Evolutionary conservation across 805 yeast genomes (phyloP).

Genomic region (Ogataea populi-albae): DNA sequence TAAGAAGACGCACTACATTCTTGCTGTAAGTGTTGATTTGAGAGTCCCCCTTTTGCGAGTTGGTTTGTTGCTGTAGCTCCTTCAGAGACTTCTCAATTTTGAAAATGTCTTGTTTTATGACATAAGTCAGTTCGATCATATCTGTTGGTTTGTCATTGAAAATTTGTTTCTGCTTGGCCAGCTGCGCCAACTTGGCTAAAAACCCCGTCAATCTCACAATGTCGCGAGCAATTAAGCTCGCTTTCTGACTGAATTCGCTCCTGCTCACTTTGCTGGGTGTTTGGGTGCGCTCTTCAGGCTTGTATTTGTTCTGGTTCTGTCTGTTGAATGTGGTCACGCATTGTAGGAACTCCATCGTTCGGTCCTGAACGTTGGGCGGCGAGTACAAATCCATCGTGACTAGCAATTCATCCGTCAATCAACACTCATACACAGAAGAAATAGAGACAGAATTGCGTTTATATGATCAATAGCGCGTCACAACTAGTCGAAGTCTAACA

Average conservation of each 20-base stretch:
- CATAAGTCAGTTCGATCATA: conserved; percentile 85
- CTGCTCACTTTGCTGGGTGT: conserved; percentile 33
- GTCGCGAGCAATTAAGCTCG: conserved; percentile 83
- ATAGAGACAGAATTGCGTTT: too few species aligned
- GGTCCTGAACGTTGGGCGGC: conserved; percentile 56
- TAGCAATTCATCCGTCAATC: background rate
- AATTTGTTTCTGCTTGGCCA: conserved; percentile 87
- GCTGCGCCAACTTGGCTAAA: conserved; percentile 68
- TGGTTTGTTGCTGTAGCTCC: conserved; percentile 53
- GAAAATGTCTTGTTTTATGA: conserved; percentile 83
- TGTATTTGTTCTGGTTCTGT: conserved; percentile 35
- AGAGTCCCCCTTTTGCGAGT: conserved; percentile 44
- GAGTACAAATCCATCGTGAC: conserved; percentile 24
- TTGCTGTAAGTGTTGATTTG: conserved; percentile 73
- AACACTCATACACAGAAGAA: background rate
- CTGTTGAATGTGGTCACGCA: conserved; percentile 77
- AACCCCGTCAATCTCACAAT: conserved; percentile 82
- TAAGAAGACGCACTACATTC: conserved; percentile 82
- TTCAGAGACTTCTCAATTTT: conserved; percentile 71
- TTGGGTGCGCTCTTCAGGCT: conserved; percentile 22
- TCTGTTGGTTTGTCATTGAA: conserved; percentile 94
- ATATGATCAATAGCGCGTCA: too few species aligned
- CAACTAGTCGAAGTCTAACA: too few species aligned
- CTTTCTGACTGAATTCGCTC: conserved; percentile 66
- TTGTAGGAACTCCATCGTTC: conserved; percentile 91